Evolutionary conservation across 768 basidiomycete genomes (phyloP), one percentile per base, ranked within the genome.

Genomic region (Suillus fuscotomentosus): DNA sequence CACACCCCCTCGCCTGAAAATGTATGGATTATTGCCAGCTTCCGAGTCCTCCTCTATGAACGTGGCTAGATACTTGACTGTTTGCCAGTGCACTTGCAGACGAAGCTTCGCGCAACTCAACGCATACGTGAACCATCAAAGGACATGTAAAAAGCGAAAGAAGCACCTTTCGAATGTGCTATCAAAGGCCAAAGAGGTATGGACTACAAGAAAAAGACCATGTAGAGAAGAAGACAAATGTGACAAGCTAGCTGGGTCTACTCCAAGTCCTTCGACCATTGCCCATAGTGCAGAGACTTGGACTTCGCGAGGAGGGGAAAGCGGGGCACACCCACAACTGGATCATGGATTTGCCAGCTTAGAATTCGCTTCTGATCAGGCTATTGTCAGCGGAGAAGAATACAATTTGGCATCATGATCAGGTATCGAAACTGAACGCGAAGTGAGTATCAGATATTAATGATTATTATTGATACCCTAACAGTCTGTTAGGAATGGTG

Each of bases 121-220:
- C 8, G 10, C n/a, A 0, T 47, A 47, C 10, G n/a, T 11, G 6
- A 47, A 47, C 45, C 45, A 47, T 22, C 45, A 47, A 47, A 47
- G 45, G 45, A 47, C 45, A 22, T 47, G 45, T 22, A 47, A 47
- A 47, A 47, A 47, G 45, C n/a, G 4, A 7, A 47, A 47, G 45
- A 47, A 47, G 11, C 10, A 47, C 45, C 45, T 47, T 5, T 47
- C 20, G 45, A 47, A 47, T 11, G 45, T 11, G 24, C 27, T 64
- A 41, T 15, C 56, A 20, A 64, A 60, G 39, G 59, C 63, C 4
- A 64, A 64, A 31, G 63, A 64, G 15, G 3, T 20, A 34, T 54
- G 53, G 53, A 54, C 0, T 7, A 14, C 31, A 2, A 34, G 5
- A 20, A 54, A 54, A 54, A 20, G 31, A 14, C 31, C 2, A 8